Conservation (phyloP, 2,329 filamentous ascomycete genomes). For the Trichoderma sp. region DNA sequence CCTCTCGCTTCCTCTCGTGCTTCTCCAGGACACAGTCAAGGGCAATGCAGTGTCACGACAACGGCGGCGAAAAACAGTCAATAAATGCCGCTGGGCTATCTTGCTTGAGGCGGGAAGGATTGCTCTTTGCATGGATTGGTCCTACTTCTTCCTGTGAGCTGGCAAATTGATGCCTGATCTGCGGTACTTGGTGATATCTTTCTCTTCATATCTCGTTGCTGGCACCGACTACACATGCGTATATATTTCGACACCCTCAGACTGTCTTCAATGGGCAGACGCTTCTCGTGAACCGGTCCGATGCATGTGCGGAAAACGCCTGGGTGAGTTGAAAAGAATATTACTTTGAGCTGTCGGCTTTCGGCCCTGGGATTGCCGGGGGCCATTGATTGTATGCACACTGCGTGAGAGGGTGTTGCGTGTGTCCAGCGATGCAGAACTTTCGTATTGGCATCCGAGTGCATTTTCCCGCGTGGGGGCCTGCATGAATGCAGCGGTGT, state of each 20-base stretch:
- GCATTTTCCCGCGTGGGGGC: too few species aligned
- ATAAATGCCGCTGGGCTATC: background rate
- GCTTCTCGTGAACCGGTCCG: too few species aligned
- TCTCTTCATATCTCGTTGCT: background rate
- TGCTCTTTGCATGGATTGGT: background rate
- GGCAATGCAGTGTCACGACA: background rate
- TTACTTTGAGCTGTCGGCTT: too few species aligned
- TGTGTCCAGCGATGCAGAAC: too few species aligned
- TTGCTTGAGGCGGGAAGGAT: background rate
- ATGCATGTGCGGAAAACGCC: too few species aligned
- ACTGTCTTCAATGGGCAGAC: background rate
- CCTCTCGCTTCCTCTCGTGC: background rate
- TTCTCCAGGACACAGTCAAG: background rate
- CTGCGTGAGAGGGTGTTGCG: too few species aligned
- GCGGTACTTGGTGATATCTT: background rate
- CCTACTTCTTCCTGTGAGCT: background rate
- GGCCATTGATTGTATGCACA: too few species aligned
- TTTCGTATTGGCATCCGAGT: too few species aligned
- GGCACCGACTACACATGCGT: background rate
- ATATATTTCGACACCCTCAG: background rate
- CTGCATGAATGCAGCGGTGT: too few species aligned
- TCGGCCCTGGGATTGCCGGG: too few species aligned
- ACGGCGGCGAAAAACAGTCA: background rate
- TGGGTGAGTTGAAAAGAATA: too few species aligned
- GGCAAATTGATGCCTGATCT: slow-evolving; percentile 5